These are phyloP conservation scores for Fraxinus dipetala DNA, from an alignment of 305 asterid genomes.

Conservation along the genomic window DNA sequence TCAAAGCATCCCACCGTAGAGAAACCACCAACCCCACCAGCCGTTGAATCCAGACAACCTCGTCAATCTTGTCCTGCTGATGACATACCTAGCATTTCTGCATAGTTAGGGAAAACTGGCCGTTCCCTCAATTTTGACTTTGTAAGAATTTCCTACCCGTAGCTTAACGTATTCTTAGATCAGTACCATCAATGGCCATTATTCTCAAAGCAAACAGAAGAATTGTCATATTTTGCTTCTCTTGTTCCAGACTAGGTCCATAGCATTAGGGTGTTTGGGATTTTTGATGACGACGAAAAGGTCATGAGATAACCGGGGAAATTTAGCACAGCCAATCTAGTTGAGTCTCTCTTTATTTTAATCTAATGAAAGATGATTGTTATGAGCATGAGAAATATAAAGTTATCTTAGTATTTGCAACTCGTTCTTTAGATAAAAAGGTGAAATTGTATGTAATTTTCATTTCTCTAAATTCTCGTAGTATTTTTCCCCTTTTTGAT, in stretches of 20 bases:
- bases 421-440: too few relatives aligned
- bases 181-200: not conserved
- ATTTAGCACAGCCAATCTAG: not conserved
- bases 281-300: slow-evolving; percentile 10
- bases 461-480: too few relatives aligned
- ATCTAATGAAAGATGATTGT: not conserved
- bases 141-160: not conserved
- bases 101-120: slow-evolving; percentile 26
- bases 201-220: not conserved
- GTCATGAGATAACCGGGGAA: not conserved
- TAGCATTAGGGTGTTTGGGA: slow-evolving; percentile 11
- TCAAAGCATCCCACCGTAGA: slow-evolving; percentile 38
- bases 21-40: slow-evolving; percentile 35
- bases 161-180: not conserved
- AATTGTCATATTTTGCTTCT: slow-evolving; percentile 10
- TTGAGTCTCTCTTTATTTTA: not conserved
- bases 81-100: slow-evolving; percentile 62
- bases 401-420: too few relatives aligned
- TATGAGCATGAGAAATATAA: not conserved
- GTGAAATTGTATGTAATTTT: too few relatives aligned
- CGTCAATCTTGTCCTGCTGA: slow-evolving; percentile 18
- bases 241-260: not conserved
- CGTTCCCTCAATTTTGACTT: not conserved
- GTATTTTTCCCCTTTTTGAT: too few relatives aligned
- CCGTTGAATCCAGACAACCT: slow-evolving; percentile 28